A percentile compares a stretch with the other conserved stretches of the same genome.
These are phyloP conservation scores for Aspergillus spinulosporus DNA, from an alignment of 2,329 filamentous ascomycete species.

Conservation along the genomic window DNA sequence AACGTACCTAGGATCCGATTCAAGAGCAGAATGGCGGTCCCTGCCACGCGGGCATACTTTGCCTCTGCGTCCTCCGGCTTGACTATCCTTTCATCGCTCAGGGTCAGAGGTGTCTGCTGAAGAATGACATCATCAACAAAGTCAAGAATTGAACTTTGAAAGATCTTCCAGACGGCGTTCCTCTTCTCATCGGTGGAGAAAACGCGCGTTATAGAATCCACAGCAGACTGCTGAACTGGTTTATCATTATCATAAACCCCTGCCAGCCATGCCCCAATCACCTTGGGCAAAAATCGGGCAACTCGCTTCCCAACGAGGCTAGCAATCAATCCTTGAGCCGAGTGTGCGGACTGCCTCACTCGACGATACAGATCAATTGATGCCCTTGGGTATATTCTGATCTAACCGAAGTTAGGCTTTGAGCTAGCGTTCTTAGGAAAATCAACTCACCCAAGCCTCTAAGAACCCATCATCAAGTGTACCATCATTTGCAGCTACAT, in stretches of 20 bases:
- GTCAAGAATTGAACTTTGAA: conserved; percentile 75
- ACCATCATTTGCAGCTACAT: conserved; percentile 54
- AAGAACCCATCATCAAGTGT: conserved; percentile 79
- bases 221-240: conserved; percentile 71
- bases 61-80: conserved; percentile 80
- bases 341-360: conserved; percentile 84
- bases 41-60: conserved; percentile 80
- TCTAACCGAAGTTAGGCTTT: conserved; percentile 50
- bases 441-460: conserved; percentile 75
- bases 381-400: conserved; percentile 80
- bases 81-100: conserved; percentile 86
- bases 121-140: conserved; percentile 76
- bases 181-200: conserved; percentile 80
- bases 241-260: conserved; percentile 85
- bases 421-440: conserved; percentile 4
- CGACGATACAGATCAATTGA: conserved; percentile 87
- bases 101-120: conserved; percentile 73
- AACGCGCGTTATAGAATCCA: conserved; percentile 72
- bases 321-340: conserved; percentile 65
- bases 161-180: conserved; percentile 73
- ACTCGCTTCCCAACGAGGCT: conserved; percentile 72
- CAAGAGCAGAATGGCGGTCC: conserved; percentile 58
- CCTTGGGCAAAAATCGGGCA: conserved; percentile 71
- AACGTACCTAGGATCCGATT: conserved; percentile 53
- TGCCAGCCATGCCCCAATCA: conserved; percentile 87